A percentile compares a stretch with the other conserved stretches of the same genome.
Evolutionary conservation across 2,329 filamentous ascomycete species (phyloP).

Genomic region (Scedosporium dehoogii): DNA sequence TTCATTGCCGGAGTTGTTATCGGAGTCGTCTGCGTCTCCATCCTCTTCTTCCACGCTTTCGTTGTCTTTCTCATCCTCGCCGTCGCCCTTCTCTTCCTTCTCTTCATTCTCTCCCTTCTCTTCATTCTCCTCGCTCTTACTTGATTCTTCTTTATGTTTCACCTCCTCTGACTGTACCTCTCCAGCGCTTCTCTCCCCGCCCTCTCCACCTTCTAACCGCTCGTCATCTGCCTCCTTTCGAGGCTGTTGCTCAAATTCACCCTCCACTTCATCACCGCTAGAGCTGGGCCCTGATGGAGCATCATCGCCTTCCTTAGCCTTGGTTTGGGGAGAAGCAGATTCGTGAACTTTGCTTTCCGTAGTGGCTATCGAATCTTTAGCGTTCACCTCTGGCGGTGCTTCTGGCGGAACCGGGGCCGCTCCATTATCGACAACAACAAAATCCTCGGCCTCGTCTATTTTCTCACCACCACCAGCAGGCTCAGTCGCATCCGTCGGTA

Average conservation of each 20-base stretch:
- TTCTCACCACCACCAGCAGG: neutral
- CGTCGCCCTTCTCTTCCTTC: neutral
- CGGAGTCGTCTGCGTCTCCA: neutral
- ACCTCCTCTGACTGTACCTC: neutral
- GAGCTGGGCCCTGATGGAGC: neutral
- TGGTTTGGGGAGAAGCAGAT: too few relatives aligned
- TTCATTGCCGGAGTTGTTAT: neutral
- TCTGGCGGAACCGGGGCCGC: neutral
- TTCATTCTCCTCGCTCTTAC: neutral
- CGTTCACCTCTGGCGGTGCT: neutral
- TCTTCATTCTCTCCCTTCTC: neutral
- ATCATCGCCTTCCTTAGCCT: neutral
- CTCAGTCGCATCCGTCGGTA: neutral
- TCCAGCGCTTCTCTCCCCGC: neutral
- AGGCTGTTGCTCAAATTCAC: neutral
- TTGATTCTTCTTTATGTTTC: neutral
- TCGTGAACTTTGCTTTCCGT: too few relatives aligned
- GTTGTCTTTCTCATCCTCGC: neutral
- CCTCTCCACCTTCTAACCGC: neutral
- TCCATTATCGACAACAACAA: neutral
- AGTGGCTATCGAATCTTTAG: neutral
- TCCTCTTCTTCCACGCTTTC: neutral
- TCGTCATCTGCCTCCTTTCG: neutral
- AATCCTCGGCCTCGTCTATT: neutral
- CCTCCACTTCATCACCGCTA: neutral